Conservation (phyloP, 2,329 filamentous ascomycete species). For the Stenocarpella maydis region DNA sequence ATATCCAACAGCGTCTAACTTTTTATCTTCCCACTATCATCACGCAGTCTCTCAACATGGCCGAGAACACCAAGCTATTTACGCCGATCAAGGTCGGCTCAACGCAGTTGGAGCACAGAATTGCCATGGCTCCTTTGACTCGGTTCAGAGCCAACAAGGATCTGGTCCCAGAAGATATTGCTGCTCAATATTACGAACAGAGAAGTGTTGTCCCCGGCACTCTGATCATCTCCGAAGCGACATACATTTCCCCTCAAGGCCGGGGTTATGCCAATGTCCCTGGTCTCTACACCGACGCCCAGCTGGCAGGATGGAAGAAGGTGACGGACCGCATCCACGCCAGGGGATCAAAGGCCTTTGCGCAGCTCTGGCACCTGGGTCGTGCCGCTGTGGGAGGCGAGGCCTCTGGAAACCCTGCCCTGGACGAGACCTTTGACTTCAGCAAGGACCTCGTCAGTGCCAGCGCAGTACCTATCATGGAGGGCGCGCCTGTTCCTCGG, state of each 20-base stretch:
- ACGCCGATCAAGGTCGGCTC: constrained; percentile 52
- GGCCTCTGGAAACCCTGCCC: constrained; percentile 53
- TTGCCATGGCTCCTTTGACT: constrained; percentile 67
- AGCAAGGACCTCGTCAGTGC: constrained; percentile 52
- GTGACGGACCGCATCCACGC: constrained; percentile 70
- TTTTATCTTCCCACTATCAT: background rate
- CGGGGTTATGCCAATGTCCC: constrained; percentile 59
- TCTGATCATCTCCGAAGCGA: constrained; percentile 66
- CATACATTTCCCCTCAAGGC: constrained; percentile 57
- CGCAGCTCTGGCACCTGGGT: constrained; percentile 72
- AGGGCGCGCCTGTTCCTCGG: constrained; percentile 61
- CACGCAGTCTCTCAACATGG: constrained; percentile 21
- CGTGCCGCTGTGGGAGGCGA: constrained; percentile 53
- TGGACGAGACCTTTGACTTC: constrained; percentile 31
- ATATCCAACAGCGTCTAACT: background rate
- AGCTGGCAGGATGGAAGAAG: constrained; percentile 66
- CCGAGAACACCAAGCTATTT: constrained; percentile 48
- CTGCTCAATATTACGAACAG: constrained; percentile 43
- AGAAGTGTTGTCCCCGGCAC: constrained; percentile 47
- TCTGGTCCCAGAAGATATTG: constrained; percentile 38
- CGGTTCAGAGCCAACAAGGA: constrained; percentile 57
- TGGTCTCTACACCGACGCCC: constrained; percentile 64
- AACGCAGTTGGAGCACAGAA: constrained; percentile 49
- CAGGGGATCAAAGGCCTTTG: constrained; percentile 67
- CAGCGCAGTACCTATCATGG: constrained; percentile 53